Evolutionary conservation across 2,329 filamentous ascomycete species (phyloP), one percentile per base, ranked within the genome.

Genomic region (Metarhizium robertsii): DNA sequence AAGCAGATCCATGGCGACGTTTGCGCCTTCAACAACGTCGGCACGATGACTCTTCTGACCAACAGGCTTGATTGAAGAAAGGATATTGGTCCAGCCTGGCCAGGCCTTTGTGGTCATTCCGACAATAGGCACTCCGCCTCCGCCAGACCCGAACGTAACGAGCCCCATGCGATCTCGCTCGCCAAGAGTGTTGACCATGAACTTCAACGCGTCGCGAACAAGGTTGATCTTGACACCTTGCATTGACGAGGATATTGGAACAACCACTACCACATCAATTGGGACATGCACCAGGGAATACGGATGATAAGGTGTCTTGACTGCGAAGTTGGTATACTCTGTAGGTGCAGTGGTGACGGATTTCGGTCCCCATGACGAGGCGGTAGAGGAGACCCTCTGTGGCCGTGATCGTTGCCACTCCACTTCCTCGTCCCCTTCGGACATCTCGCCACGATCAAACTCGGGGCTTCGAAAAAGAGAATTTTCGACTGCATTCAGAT

Each of bases 171-270:
- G 88, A 69, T 99, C 94, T 54, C 91, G 83, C 62, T 96, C 91
- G 36, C 94, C 94, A 0, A 99, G 83, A 50, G 84, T 92, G 62
- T 87, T 81, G 2, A 99, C 90, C 70, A 99, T 86, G 69, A 97
- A 99, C 57, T 88, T 90, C 40, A 99, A 79, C 0, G 92, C 88
- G 70, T 99, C 94, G 46, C 91, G 86, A 14, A 99, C 83, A 1
- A 99, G 79, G 59, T 92, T 95, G 67, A 97, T 96, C 75, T 99
- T 99, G 58, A 99, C 83, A n/a, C 94, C 94, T 71, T 97, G 94
- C 92, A 97, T 99, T 0, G 94, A 97, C 1, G 92, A 95, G 0
- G 94, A 97, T 6, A 99, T 91, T 0, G 94, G 94, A 38, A 99
- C 92, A 25, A 99, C 94, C 0, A 97, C 90, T 0, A 99, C 92